A percentile compares a stretch with the other conserved stretches of the same genome.
phyloP scores from a whole-genome alignment of 2,329 filamentous ascomycete species.

The Pezicula neosporulosa region DNA sequence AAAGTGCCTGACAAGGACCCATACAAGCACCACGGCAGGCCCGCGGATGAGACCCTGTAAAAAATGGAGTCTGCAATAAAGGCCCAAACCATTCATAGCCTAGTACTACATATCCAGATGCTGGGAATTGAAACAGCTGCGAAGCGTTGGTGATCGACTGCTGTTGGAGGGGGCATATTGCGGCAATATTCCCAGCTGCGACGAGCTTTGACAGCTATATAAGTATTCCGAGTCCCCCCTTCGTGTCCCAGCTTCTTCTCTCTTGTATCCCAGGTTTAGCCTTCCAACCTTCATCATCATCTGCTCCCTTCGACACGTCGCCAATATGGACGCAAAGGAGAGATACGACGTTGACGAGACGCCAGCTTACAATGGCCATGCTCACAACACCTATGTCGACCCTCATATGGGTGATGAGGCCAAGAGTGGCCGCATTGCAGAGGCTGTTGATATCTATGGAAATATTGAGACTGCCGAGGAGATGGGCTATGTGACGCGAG shows the following conservation, averaged over 20 bases:
- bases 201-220: neutral
- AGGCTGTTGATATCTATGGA: conserved; percentile 50
- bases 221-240: neutral
- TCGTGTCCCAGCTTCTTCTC: conserved; percentile 1
- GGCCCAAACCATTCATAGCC: neutral
- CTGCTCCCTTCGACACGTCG: neutral
- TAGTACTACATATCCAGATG: neutral
- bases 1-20: neutral
- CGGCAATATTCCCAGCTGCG: neutral
- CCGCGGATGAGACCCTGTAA: neutral
- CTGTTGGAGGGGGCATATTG: neutral
- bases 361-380: conserved; percentile 14
- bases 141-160: neutral
- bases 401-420: conserved; percentile 17
- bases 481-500: conserved; percentile 47
- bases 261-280: conserved; percentile 4
- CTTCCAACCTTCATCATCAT: neutral
- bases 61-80: neutral
- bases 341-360: conserved; percentile 16
- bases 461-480: conserved; percentile 45
- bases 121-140: neutral
- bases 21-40: neutral
- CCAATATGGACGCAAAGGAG: conserved; percentile 22
- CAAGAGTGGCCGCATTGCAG: conserved; percentile 32
- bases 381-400: conserved; percentile 17